These are phyloP conservation scores for Tetrapyrgos nigripes DNA, from an alignment of 1,284 basidiomycete genomes.

Conservation along the genomic window DNA sequence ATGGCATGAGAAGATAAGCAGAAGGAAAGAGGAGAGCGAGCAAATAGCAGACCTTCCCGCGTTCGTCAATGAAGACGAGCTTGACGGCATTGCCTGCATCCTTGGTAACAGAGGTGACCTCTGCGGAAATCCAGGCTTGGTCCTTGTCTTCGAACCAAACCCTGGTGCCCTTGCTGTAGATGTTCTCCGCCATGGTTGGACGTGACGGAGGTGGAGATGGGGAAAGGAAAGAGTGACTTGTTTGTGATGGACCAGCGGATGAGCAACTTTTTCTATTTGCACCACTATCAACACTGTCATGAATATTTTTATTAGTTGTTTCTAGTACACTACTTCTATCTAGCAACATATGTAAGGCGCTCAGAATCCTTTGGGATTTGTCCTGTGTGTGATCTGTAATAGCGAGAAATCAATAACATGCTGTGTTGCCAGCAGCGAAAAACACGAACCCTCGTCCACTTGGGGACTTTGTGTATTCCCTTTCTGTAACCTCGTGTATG, in stretches of 20 bases:
- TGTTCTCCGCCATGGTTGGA: conserved; percentile 86
- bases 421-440: no score
- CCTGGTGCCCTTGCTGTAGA: conserved; percentile 84
- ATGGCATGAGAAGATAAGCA: conserved; percentile 12
- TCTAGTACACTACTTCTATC: no score
- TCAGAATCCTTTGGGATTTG: conserved; percentile 93
- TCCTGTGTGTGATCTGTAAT: conserved; percentile 77
- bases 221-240: neutral
- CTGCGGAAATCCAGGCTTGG: conserved; percentile 90
- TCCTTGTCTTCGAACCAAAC: conserved; percentile 95
- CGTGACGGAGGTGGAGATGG: conserved; percentile 8
- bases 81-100: conserved; percentile 73
- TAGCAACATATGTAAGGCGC: no score
- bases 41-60: conserved; percentile 72
- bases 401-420: conserved; percentile 15
- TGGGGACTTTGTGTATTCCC: conserved; percentile 95
- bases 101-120: conserved; percentile 73
- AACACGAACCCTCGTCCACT: conserved; percentile 85
- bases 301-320: no score
- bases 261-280: neutral
- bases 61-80: conserved; percentile 84
- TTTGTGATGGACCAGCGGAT: neutral
- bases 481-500: conserved; percentile 85
- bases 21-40: conserved; percentile 18
- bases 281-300: no score